phyloP scores from a whole-genome alignment of 192 early-diverging fungal species.

The Funneliformis mosseae region DNA sequence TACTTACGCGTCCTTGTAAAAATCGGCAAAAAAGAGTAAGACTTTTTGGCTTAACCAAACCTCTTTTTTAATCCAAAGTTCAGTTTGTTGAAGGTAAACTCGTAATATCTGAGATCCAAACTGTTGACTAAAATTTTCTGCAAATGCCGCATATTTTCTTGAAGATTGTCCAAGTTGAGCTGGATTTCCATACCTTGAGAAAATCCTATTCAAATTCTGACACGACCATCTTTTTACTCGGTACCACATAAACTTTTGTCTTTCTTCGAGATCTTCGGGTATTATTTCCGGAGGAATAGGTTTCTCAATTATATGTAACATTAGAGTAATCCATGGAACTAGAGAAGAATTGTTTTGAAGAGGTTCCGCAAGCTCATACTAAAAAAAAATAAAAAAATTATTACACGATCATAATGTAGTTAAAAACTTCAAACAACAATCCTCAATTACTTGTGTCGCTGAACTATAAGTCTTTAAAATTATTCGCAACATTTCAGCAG shows the following conservation, averaged over 20 bases:
- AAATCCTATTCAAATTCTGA: constrained; percentile 83
- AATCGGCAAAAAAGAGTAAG: constrained; percentile 70
- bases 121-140: constrained; percentile 81
- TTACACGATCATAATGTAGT: background rate
- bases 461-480: constrained; percentile 82
- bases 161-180: constrained; percentile 56
- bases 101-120: constrained; percentile 90
- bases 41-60: constrained; percentile 74
- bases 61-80: constrained; percentile 70
- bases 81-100: constrained; percentile 84
- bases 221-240: constrained; percentile 97
- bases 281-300: constrained; percentile 57
- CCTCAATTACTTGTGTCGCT: constrained; percentile 58
- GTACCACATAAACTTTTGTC: constrained; percentile 84
- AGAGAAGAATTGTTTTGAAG: constrained; percentile 72
- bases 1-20: constrained; percentile 73
- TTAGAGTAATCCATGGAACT: constrained; percentile 87
- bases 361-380: constrained; percentile 55
- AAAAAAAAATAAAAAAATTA: too few relatives aligned
- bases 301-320: constrained; percentile 79
- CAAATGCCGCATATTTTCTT: constrained; percentile 63
- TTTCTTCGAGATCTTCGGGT: constrained; percentile 65
- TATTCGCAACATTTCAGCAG: constrained; percentile 82
- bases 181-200: constrained; percentile 73
- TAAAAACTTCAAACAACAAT: constrained; percentile 13